Conservation (phyloP, 2,329 filamentous ascomycete species). For the Triangularia verruculosa region DNA sequence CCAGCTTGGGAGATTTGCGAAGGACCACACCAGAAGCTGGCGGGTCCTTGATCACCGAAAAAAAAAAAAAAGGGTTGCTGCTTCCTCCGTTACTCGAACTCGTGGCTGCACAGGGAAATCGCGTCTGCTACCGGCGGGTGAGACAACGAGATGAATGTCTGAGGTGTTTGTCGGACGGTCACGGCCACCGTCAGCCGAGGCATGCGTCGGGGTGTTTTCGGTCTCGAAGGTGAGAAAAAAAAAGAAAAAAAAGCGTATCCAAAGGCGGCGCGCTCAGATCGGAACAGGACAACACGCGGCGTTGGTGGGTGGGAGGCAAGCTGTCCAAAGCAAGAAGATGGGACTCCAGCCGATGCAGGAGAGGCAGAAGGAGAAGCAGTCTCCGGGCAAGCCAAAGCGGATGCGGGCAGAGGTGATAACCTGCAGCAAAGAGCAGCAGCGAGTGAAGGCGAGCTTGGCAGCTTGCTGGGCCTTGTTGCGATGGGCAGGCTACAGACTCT, state of each 20-base stretch:
- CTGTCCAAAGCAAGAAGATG: slow-evolving; percentile 5
- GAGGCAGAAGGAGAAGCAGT: slow-evolving; percentile 3
- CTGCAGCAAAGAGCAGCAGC: not conserved
- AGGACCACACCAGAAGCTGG: slow-evolving; percentile 29
- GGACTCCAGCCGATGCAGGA: too few relatives aligned
- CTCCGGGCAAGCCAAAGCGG: not conserved
- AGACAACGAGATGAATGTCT: slow-evolving; percentile 8
- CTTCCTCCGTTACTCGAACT: slow-evolving; percentile 2
- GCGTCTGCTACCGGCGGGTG: slow-evolving; percentile 1
- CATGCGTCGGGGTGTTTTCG: not conserved
- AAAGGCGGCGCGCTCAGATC: not conserved
- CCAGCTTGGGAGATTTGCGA: slow-evolving; percentile 22
- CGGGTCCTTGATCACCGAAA: slow-evolving; percentile 24
- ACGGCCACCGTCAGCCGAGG: slow-evolving; percentile 1
- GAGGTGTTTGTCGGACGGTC: not conserved
- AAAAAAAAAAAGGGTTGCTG: slow-evolving; percentile 16
- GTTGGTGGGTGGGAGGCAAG: not conserved
- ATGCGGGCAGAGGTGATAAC: slow-evolving; percentile 1
- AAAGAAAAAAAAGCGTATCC: not conserved
- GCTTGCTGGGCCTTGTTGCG: not conserved
- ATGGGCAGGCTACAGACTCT: slow-evolving; percentile 5
- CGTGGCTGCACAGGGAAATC: not conserved
- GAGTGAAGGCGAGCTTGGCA: not conserved
- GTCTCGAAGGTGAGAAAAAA: not conserved
- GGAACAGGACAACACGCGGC: not conserved